Evolutionary conservation across 257 asterid genomes (phyloP), one percentile per base, ranked within the genome.

Genomic region (Nicotiana tomentosiformis): DNA sequence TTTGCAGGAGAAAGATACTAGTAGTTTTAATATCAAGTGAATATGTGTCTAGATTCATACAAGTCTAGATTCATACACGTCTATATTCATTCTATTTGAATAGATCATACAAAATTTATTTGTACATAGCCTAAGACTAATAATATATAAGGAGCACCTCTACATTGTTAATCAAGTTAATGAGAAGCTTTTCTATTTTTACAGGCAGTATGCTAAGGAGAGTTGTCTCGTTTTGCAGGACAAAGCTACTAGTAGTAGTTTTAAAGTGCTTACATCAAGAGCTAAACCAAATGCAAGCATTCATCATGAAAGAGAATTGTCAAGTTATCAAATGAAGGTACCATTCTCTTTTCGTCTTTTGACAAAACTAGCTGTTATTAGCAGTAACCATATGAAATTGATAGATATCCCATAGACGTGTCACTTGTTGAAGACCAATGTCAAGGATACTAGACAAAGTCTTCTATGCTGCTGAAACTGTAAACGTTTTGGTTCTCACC

Each of bases 1-100:
- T 17, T 78, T 87, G 92, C 92, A 91, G 96, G 89, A 51, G 61
- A 95, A 86, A 82, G 80, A 85, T 86, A 86, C 82, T 82, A 77
- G 82, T 69, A 83, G 57, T 15, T 53, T 76, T 46, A 69, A n/a
- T 69, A 26, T 35, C 53, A 67, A 68, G 55, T 68, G 77, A 68
- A 68, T 66, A 32, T 33, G 35, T 33, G 33, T 67, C 53, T 67
- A 33, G 17, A 16, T 66, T 16, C 74, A 5, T 65, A 66, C 12
- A 33, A 20, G 14, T 32, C 46, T 66, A 66, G 74, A 66, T 67
- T 33, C 74, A 5, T 65, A 66, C 12, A 33, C 49, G 14, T 32
- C 46, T 66, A 66, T 46, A 66, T 67, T 33, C 53, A 33, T 18
- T 68, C 9, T 18, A 4, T 15, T 35, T 69, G 33, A 69, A n/a